Evolutionary conservation across 495 filamentous ascomycete species (phyloP), one percentile per base, ranked within the genome.

Genomic region (Hypoxylon intermedium): DNA sequence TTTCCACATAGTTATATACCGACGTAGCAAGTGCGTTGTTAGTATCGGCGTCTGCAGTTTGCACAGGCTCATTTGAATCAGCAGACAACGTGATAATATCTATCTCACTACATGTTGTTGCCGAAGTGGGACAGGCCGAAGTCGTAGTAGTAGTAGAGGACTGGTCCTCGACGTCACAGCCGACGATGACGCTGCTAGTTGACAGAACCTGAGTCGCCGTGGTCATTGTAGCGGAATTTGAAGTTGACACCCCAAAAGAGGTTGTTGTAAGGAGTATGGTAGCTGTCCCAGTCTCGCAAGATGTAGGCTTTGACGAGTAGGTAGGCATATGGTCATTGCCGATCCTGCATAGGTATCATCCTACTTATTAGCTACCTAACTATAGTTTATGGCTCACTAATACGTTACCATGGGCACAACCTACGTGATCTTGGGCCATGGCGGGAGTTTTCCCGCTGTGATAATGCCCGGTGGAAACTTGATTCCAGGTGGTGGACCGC

Each of bases 351-450:
- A 16, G 20, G 45, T 48, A 33, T 19, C 9, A 20, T 33, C 23
- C 12, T 9, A 48, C 7, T 15, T 16, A 13, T 30, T 33, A 34
- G 45, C 33, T 48, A 34, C 1, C n/a, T n/a, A n/a, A n/a, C n/a
- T n/a, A n/a, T n/a, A n/a, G n/a, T n/a, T n/a, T n/a, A n/a, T n/a
- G n/a, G n/a, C n/a, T n/a, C n/a, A n/a, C n/a, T n/a, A n/a, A n/a
- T n/a, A n/a, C n/a, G n/a, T n/a, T n/a, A n/a, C n/a, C n/a, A n/a
- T n/a, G n/a, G n/a, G n/a, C n/a, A n/a, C n/a, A 15, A 48, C 45
- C 33, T 48, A 48, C 45, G 45, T 48, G 45, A 48, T 15, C 26
- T 11, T 31, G 26, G 45, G 45, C 45, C 45, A 48, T 20, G 26
- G 23, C 26, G 45, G 24, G 11, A 48, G 45, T 15, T 15, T 33